These are phyloP conservation scores for Amanita polypyramis DNA, from an alignment of 768 basidiomycete species.

Conservation along the genomic window DNA sequence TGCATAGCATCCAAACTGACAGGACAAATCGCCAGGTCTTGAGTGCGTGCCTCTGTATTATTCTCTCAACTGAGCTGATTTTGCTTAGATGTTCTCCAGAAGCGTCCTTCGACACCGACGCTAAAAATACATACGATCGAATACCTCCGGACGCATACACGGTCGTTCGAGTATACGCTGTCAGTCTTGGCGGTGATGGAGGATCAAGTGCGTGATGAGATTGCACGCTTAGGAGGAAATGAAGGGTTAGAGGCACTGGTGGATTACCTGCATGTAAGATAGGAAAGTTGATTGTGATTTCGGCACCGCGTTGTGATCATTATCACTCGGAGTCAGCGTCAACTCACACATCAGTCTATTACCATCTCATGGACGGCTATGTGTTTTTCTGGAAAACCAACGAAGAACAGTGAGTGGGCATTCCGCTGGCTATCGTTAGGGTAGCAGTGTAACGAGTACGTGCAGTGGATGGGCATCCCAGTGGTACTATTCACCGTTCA, in stretches of 20 bases:
- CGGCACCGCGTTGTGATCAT: not conserved
- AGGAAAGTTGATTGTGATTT: not conserved
- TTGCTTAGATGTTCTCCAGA: constrained; percentile 72
- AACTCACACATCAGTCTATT: not conserved
- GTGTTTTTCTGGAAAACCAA: constrained; percentile 37
- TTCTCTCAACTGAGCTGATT: not conserved
- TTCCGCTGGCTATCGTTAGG: not conserved
- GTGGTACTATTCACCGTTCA: constrained; percentile 40
- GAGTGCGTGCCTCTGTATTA: constrained; percentile 42
- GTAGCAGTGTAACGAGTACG: not conserved
- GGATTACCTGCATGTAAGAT: constrained; percentile 36
- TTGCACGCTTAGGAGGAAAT: constrained; percentile 73
- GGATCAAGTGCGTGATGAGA: constrained; percentile 55
- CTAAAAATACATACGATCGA: constrained; percentile 73
- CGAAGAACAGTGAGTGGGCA: constrained; percentile 27
- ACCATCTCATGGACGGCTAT: constrained; percentile 21
- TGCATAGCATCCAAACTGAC: constrained; percentile 81
- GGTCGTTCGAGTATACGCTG: constrained; percentile 83
- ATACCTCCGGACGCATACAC: constrained; percentile 66
- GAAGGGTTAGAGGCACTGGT: constrained; percentile 44
- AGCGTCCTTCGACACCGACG: constrained; percentile 72
- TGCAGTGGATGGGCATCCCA: constrained; percentile 37
- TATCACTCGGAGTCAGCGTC: not conserved
- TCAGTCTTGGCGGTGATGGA: constrained; percentile 59
- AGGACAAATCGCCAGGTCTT: constrained; percentile 69